Evolutionary conservation across 305 asterid species (phyloP), one percentile per base, ranked within the genome.

Genomic region (Fraxinus nigra): DNA sequence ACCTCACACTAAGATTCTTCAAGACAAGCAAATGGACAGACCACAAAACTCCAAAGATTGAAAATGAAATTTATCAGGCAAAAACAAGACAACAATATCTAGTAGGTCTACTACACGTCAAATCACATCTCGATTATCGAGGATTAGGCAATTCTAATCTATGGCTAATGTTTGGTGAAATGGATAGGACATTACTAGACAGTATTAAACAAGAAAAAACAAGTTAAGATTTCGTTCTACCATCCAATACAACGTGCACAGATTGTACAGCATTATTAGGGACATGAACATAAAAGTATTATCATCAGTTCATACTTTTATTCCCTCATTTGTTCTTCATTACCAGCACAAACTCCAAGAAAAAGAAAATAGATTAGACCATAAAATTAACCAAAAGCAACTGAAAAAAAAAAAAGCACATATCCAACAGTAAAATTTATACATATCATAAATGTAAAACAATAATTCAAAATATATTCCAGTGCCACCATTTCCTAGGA

Each of bases 41-140:
- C 88, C 87, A 89, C 87, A 90, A 90, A 85, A 87, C 69, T 90
- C 92, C 95, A 95, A 93, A 90, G 38, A 51, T 63, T 43, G 85
- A 86, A 87, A 90, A 88, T 35, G 85, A 40, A 84, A 86, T 85
- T 78, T 76, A 81, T 81, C 89, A 84, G 87, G 87, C 88, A 85
- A 82, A 81, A 70, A 85, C 82, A 87, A 48, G 87, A 87, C 90
- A 87, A 70, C 84, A 88, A 87, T 46, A 91, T 85, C 88, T 82
- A 86, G 73, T 81, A 89, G 85, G 87, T 84, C 88, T 80, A 65
- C 33, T 54, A 85, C 86, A 81, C 14, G 88, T 87, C 90, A 88
- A 90, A 75, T 80, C 82, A 80, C 69, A 83, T 81, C 79, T 35
- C 70, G 32, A 79, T 72, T 51, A 34, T 30, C 74, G 4, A 0